A percentile compares a stretch with the other conserved stretches of the same genome.
Evolutionary conservation across 768 basidiomycete genomes (phyloP).

Genomic region (Auriscalpium vulgare): DNA sequence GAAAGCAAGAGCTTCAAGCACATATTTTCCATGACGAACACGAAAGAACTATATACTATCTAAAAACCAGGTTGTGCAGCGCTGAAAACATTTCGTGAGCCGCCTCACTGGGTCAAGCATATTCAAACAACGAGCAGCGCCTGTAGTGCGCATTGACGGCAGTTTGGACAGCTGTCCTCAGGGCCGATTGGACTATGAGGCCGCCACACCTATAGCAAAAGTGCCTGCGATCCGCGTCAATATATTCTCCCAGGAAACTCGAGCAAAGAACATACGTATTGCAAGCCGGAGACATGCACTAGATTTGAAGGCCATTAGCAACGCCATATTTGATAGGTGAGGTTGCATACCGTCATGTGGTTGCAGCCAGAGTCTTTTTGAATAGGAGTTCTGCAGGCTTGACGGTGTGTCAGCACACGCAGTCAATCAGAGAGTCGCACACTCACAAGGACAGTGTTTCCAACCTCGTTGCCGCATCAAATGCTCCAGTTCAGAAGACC

Average conservation of each 20-base stretch:
- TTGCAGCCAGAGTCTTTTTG: constrained; percentile 29
- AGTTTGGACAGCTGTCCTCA: constrained; percentile 12
- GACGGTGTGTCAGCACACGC: not conserved
- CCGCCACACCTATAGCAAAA: constrained; percentile 29
- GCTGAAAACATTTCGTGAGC: not conserved
- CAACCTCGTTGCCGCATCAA: constrained; percentile 50
- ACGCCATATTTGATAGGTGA: not conserved
- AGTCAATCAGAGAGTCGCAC: not conserved
- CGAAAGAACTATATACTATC: not conserved
- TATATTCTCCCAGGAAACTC: not conserved
- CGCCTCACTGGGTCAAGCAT: not conserved
- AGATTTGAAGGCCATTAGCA: not conserved
- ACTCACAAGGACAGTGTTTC: constrained; percentile 54
- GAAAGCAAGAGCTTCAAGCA: too few species aligned
- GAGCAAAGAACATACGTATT: constrained; percentile 21
- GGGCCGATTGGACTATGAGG: constrained; percentile 22
- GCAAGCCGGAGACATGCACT: constrained; percentile 27
- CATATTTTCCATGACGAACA: too few species aligned
- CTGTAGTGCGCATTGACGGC: constrained; percentile 21
- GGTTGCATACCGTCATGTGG: constrained; percentile 28
- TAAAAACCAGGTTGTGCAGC: not conserved
- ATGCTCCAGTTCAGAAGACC: constrained; percentile 42
- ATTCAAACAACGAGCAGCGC: constrained; percentile 20
- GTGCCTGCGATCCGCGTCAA: constrained; percentile 19
- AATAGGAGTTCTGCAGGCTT: constrained; percentile 32